Evolutionary conservation across 2,329 filamentous ascomycete species (phyloP).

Genomic region (Hypoxylon sp.): DNA sequence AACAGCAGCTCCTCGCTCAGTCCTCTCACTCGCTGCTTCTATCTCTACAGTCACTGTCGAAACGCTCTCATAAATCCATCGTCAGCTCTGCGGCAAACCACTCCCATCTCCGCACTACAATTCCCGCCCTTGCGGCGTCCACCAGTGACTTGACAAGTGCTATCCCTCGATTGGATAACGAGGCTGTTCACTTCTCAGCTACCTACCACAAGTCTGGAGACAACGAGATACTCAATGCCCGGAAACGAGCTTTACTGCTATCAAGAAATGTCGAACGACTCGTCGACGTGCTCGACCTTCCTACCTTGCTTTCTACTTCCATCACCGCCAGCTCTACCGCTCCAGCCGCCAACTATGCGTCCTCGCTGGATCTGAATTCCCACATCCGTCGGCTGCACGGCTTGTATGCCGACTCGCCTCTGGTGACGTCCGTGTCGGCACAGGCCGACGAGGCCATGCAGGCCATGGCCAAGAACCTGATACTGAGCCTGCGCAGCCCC

Average conservation of each 20-base stretch:
- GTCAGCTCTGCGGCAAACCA: conserved; percentile 83
- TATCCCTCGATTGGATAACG: conserved; percentile 80
- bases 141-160: conserved; percentile 72
- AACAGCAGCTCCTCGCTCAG: conserved; percentile 82
- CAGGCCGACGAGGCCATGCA: conserved; percentile 90
- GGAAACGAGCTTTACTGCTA: conserved; percentile 82
- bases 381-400: conserved; percentile 87
- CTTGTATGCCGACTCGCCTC: conserved; percentile 79
- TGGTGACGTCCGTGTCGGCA: conserved; percentile 74
- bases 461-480: conserved; percentile 84
- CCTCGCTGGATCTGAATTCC: conserved; percentile 89
- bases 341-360: conserved; percentile 77
- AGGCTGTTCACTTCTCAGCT: conserved; percentile 80
- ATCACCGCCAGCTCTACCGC: conserved; percentile 66
- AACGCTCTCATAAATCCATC: conserved; percentile 85
- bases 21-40: conserved; percentile 81
- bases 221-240: conserved; percentile 72
- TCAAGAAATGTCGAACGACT: conserved; percentile 88
- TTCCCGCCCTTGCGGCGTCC: conserved; percentile 74
- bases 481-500: conserved; percentile 77
- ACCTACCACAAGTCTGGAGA: conserved; percentile 80
- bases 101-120: conserved; percentile 71
- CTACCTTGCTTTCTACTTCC: conserved; percentile 82
- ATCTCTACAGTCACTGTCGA: conserved; percentile 85
- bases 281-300: conserved; percentile 89